These are phyloP conservation scores for Ustilago trichophora DNA, from an alignment of 1,284 basidiomycete genomes.

Conservation along the genomic window DNA sequence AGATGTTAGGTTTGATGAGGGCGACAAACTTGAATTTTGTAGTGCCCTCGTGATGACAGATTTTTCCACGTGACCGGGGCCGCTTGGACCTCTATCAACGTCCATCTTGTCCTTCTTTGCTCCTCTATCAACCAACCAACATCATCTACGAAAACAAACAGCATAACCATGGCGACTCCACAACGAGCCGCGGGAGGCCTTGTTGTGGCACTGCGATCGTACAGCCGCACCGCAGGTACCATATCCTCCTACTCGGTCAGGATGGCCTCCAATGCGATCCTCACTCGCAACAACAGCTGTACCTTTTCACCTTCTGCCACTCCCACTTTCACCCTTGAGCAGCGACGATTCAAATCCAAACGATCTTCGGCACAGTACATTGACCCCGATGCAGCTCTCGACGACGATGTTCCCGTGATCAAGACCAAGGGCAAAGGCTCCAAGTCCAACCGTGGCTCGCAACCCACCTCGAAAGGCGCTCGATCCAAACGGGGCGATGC, in stretches of 20 bases:
- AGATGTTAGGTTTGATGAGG: no score
- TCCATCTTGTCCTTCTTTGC: no score
- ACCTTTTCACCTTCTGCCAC: background rate
- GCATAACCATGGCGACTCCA: no score
- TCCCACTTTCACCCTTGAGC: no score
- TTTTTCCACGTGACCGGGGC: no score
- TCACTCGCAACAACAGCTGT: background rate
- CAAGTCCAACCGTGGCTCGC: constrained; percentile 31
- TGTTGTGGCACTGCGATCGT: constrained; percentile 9
- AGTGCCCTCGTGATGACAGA: no score
- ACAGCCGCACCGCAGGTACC: background rate
- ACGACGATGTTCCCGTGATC: constrained; percentile 58
- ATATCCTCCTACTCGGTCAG: constrained; percentile 9
- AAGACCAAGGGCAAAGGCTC: constrained; percentile 57
- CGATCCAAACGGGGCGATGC: constrained; percentile 39
- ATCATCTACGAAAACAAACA: no score
- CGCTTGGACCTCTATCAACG: no score
- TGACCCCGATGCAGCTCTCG: constrained; percentile 31
- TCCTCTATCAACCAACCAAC: no score
- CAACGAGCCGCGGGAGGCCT: constrained; percentile 8
- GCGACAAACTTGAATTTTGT: no score
- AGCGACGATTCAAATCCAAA: constrained; percentile 35
- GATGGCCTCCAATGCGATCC: constrained; percentile 12
- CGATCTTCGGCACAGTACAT: constrained; percentile 44
- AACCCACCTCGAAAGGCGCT: constrained; percentile 24